Conservation (phyloP, 352 stramenopile genomes). For the Pythium grandisporangium region DNA sequence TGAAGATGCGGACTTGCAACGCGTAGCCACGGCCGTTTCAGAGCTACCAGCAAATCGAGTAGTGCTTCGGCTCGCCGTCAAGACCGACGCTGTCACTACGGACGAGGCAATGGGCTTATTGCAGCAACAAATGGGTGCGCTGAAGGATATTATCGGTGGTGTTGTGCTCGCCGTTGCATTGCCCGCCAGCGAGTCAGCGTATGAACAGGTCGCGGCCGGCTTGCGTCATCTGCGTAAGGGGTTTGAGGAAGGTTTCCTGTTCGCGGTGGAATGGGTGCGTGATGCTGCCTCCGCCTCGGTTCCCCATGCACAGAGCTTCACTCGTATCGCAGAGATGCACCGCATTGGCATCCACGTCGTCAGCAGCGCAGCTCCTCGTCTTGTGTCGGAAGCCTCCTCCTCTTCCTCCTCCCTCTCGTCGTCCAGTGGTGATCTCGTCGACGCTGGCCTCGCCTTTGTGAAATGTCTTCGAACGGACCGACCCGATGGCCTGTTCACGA, state of each 20-base stretch:
- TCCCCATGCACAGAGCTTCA: too few relatives aligned
- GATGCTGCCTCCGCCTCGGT: conserved; percentile 7
- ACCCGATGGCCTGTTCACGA: conserved; percentile 88
- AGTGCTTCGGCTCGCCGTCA: conserved; percentile 44
- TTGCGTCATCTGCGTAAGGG: conserved; percentile 27
- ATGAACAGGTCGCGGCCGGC: conserved; percentile 12
- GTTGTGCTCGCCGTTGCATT: conserved; percentile 33
- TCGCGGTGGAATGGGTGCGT: conserved; percentile 36
- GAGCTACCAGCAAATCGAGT: conserved; percentile 56
- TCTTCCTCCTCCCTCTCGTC: too few relatives aligned
- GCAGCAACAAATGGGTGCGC: conserved; percentile 23
- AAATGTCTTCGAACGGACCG: conserved; percentile 85
- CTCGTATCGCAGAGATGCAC: conserved; percentile 45
- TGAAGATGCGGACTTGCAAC: conserved; percentile 37
- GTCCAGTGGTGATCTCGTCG: conserved; percentile 18
- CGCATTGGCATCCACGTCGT: conserved; percentile 53
- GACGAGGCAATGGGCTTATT: conserved; percentile 8
- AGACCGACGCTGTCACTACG: conserved; percentile 14
- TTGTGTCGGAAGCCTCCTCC: conserved; percentile 14
- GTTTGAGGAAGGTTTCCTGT: conserved; percentile 36
- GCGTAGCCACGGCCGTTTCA: conserved; percentile 41
- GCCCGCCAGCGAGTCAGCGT: conserved; percentile 13
- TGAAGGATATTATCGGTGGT: conserved; percentile 23
- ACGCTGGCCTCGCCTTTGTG: conserved; percentile 47
- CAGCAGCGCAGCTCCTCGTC: conserved; percentile 13